These are phyloP conservation scores for Torulaspora globosa DNA, from an alignment of 1,139 yeast species.

Conservation along the genomic window DNA sequence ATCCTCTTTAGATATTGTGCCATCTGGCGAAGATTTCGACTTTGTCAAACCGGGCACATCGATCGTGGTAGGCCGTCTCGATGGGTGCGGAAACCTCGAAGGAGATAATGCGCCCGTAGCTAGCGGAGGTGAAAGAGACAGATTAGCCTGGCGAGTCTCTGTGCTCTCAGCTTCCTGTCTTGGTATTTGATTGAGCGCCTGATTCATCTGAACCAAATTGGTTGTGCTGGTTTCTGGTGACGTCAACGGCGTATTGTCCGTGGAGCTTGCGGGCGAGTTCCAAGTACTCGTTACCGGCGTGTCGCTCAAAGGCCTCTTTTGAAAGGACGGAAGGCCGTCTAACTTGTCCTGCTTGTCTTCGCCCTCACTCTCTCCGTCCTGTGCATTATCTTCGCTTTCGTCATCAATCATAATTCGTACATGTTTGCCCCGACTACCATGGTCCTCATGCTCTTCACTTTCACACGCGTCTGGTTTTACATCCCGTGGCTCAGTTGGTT, in stretches of 20 bases:
- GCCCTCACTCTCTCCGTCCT: constrained; percentile 6
- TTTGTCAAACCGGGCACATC: constrained; percentile 92
- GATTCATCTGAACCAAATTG: constrained; percentile 11
- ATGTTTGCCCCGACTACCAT: constrained; percentile 14
- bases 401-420: constrained; percentile 17
- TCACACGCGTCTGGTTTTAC: constrained; percentile 1
- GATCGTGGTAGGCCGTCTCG: constrained; percentile 64
- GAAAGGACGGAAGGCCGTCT: constrained; percentile 50
- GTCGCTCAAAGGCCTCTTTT: constrained; percentile 66
- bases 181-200: neutral
- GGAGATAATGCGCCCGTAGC: constrained; percentile 17
- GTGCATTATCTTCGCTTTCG: constrained; percentile 9
- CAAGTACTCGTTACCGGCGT: constrained; percentile 57
- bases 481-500: constrained; percentile 21
- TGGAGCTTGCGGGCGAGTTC: constrained; percentile 47
- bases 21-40: constrained; percentile 79
- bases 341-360: constrained; percentile 5
- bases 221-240: constrained; percentile 31
- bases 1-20: constrained; percentile 67
- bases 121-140: constrained; percentile 7
- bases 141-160: neutral
- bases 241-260: constrained; percentile 32
- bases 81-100: constrained; percentile 27
- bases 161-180: neutral
- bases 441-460: neutral